Percentiles rank a stretch among this genome's conserved stretches.
Evolutionary conservation across 192 early-diverging fungal genomes (phyloP).

Genomic region (Backusella sp.): DNA sequence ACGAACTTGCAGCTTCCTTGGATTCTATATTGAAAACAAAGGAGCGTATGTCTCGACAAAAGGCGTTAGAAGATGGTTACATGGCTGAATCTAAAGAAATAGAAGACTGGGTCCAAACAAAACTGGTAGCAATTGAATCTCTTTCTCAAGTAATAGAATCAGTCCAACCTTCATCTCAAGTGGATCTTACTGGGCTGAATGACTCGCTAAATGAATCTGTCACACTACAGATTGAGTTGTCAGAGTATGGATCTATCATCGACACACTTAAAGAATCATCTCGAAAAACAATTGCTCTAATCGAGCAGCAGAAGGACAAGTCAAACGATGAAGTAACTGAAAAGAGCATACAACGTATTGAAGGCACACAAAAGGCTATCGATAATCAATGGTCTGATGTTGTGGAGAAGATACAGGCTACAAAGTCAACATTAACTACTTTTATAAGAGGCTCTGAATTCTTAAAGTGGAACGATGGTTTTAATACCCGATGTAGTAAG

Average conservation of each 20-base stretch:
- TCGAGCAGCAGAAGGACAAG: background rate
- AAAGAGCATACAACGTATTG: background rate
- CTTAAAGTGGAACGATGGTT: background rate
- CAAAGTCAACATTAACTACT: background rate
- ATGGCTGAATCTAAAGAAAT: conserved; percentile 9
- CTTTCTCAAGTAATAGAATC: background rate
- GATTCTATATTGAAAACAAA: conserved; percentile 10
- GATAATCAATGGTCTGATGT: conserved; percentile 17
- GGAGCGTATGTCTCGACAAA: conserved; percentile 22
- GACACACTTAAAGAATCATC: conserved; percentile 16
- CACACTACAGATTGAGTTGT: background rate
- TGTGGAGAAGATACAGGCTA: background rate
- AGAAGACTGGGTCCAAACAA: conserved; percentile 10
- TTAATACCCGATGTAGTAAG: background rate
- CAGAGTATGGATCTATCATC: conserved; percentile 7
- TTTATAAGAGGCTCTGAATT: background rate
- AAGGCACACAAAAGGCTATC: conserved; percentile 13
- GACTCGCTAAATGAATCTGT: background rate
- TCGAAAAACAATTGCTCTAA: background rate
- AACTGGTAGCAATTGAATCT: background rate
- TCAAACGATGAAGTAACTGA: background rate
- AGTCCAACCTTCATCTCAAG: background rate
- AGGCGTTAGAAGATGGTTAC: conserved; percentile 2
- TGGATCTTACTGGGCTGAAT: background rate
- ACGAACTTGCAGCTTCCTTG: conserved; percentile 16